Evolutionary conservation across 768 basidiomycete species (phyloP), one percentile per base, ranked within the genome.

Genomic region (Piloderma croceum): DNA sequence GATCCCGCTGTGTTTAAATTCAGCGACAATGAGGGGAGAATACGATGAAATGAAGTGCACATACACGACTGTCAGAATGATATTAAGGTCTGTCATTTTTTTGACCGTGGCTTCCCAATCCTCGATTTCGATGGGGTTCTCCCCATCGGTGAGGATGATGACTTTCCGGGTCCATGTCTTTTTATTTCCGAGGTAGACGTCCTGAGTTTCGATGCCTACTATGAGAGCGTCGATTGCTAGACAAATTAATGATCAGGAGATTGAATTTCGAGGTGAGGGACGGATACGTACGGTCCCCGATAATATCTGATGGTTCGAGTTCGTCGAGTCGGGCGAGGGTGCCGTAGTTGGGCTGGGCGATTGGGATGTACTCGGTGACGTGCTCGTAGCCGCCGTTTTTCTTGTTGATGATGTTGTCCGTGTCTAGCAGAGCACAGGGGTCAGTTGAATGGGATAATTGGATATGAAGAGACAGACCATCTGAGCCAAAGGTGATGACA

Each of bases 91-190:
- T 36, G 81, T 71, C 66, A 97, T 76, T 50, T 83, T 83, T 31
- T 67, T 56, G 33, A 74, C 74, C 1, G 78, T 84, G 0, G 62
- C 67, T 49, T 88, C 78, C 83, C 87, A 89, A 46, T 87, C 77
- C 50, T 84, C 83, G 3, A 79, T 53, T 51, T 86, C 80, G 41
- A 86, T 77, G 3, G 76, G 77, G 25, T 69, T 77, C 61, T 86
- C 80, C 49, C 83, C 93, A 52, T 98, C 90, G 0, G 94, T 98
- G 15, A 97, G 58, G 12, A 97, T 52, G 25, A 85, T 71, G 3
- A 94, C 68, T 63, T 85, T 92, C 38, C 89, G 76, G 2, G 84
- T 86, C 90, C 90, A 94, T 1, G 81, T 77, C 51, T 75, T 77
- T 62, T 90, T 96, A 17, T 63, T 77, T 22, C 58, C 69, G 24